These are phyloP conservation scores for Metschnikowia peoriensis DNA, from an alignment of 805 yeast species.

Conservation along the genomic window DNA sequence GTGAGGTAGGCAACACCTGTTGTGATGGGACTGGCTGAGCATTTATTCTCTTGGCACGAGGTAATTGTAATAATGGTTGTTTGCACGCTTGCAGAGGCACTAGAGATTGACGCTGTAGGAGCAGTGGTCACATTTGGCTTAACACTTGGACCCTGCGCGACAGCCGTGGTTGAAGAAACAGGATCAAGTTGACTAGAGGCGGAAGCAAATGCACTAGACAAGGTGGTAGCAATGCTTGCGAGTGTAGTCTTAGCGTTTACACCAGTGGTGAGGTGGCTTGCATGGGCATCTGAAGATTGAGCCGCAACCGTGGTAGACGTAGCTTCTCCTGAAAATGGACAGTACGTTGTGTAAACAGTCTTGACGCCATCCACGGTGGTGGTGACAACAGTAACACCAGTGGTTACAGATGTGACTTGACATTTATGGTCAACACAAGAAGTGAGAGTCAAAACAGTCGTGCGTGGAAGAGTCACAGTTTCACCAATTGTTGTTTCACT, in stretches of 20 bases:
- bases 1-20: slow-evolving; percentile 16
- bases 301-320: neutral
- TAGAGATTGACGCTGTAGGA: neutral
- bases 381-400: slow-evolving; percentile 27
- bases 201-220: neutral
- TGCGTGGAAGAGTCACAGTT: slow-evolving; percentile 7
- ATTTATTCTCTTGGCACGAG: slow-evolving; percentile 34
- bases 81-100: neutral
- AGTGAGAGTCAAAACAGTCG: slow-evolving; percentile 26
- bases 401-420: slow-evolving; percentile 24
- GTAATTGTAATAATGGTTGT: slow-evolving; percentile 35
- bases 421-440: slow-evolving; percentile 28
- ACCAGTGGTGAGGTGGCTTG: neutral
- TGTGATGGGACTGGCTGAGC: slow-evolving; percentile 22
- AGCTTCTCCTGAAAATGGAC: slow-evolving; percentile 20
- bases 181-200: too few relatives aligned
- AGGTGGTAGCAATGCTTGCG: neutral
- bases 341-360: slow-evolving; percentile 32
- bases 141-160: too few relatives aligned
- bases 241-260: neutral
- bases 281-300: too few relatives aligned
- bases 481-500: neutral
- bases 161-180: too few relatives aligned
- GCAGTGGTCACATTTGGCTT: too few relatives aligned
- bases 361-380: slow-evolving; percentile 31